These are phyloP conservation scores for Suillus variegatus DNA, from an alignment of 768 basidiomycete genomes.

Conservation along the genomic window DNA sequence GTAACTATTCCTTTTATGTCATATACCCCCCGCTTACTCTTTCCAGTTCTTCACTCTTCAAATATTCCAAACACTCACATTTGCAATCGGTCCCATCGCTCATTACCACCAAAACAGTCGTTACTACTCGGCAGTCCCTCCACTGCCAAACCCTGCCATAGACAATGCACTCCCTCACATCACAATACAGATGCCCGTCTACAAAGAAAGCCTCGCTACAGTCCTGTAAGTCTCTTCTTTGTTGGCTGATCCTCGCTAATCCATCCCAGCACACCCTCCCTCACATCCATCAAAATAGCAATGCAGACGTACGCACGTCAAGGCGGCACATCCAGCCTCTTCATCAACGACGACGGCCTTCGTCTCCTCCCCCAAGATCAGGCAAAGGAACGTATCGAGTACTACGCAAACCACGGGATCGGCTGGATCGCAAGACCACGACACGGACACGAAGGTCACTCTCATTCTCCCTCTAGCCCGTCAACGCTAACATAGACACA, in stretches of 20 bases:
- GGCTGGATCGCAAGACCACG: conserved; percentile 62
- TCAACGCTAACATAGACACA: conserved; percentile 48
- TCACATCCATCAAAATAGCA: conserved; percentile 57
- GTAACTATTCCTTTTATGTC: conserved; percentile 22
- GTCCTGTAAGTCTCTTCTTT: conserved; percentile 43
- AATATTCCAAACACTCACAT: conserved; percentile 40
- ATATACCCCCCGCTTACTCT: conserved; percentile 12
- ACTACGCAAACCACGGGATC: conserved; percentile 58
- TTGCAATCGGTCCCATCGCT: conserved; percentile 50
- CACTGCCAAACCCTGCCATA: conserved; percentile 43
- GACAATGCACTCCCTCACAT: conserved; percentile 48
- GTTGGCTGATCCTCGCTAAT: neutral
- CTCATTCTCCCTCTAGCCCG: conserved; percentile 31
- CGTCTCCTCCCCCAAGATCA: conserved; percentile 50
- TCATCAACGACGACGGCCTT: conserved; percentile 65
- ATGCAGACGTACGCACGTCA: conserved; percentile 67
- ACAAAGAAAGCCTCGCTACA: conserved; percentile 54
- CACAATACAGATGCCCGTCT: conserved; percentile 59
- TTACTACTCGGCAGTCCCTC: conserved; percentile 51
- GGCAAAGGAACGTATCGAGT: conserved; percentile 47
- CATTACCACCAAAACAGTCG: conserved; percentile 53
- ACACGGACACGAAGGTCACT: conserved; percentile 51
- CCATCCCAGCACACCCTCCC: conserved; percentile 40
- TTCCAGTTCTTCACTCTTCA: conserved; percentile 42
- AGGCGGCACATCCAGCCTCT: conserved; percentile 59